Evolutionary conservation across 257 asterid genomes (phyloP).

Genomic region (Capsicum pubescens): DNA sequence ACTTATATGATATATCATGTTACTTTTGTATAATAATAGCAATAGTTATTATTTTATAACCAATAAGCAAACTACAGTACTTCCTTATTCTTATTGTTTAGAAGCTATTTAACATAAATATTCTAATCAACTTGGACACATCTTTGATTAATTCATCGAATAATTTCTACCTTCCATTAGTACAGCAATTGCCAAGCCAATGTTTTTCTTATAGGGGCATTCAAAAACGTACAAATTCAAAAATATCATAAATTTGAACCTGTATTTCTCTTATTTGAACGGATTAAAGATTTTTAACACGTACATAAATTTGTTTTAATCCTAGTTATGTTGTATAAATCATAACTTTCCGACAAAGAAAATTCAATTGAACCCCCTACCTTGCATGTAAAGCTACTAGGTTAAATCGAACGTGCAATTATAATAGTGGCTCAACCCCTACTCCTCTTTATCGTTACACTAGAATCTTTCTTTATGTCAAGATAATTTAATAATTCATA

Average conservation of each 20-base stretch:
- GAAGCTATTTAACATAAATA: neutral
- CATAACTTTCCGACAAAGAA: too few relatives aligned
- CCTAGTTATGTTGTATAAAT: too few relatives aligned
- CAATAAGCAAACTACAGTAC: neutral
- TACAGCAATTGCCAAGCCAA: accelerated
- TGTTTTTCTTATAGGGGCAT: too few relatives aligned
- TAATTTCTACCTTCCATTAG: neutral
- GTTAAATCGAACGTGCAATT: too few relatives aligned
- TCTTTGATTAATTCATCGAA: neutral
- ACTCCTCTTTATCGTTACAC: too few relatives aligned
- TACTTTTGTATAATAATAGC: neutral
- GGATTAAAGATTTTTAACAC: neutral
- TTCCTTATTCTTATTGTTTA: neutral
- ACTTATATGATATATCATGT: neutral
- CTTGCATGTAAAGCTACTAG: neutral
- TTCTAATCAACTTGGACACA: neutral
- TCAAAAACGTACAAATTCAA: neutral
- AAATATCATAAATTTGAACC: neutral
- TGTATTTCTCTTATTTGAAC: neutral
- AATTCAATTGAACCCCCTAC: too few relatives aligned
- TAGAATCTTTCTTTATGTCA: too few relatives aligned
- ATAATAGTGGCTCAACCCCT: too few relatives aligned
- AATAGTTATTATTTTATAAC: neutral
- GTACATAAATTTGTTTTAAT: neutral
- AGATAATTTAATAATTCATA: too few relatives aligned